Evolutionary conservation across 192 early-diverging fungal species (phyloP), one percentile per base, ranked within the genome.

Genomic region (Gigaspora rosea): DNA sequence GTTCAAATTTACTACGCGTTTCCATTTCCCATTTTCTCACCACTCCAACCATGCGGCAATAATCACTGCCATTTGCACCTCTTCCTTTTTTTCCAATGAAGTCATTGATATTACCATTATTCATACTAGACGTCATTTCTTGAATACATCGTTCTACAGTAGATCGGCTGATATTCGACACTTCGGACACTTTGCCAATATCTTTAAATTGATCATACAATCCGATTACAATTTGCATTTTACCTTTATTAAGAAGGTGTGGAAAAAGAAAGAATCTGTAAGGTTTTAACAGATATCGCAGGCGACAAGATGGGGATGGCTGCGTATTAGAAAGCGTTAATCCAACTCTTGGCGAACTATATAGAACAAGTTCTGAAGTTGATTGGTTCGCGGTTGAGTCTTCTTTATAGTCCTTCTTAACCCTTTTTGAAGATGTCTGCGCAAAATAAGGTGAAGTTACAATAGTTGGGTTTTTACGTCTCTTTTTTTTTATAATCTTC

Each of bases 41-140:
- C 15, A 16, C 51, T 13, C 75, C 75, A 20, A 48, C 75, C 75
- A 76, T 76, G 13, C 32, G 50, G 54, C 62, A 65, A 67, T 66
- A 76, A 12, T 67, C 65, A 33, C 35, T 36, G 3, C 36, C 51
- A 57, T 76, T 76, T 47, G 16, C 4, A 11, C 64, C 49, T 33
- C 67, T 66, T 57, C 64, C 75, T 50, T 67, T 65, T 65, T 76
- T 50, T 27, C 75, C 75, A 22, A 76, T 11, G 41, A 76, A 76
- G 16, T 66, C 33, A 9, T 65, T 20, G 35, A 76, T 66, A 48
- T 76, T 51, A 27, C 64, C 62, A 46, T 20, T 15, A 41, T 76
- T 57, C 4, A 56, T 35, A 33, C 74, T 61, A 32, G 9, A 18
- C 3, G 3, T 58, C 3, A 57, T 22, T 46, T 76, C 75, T 15